Base-by-base conservation (phyloP, 768 basidiomycete genomes). In the Punctularia strigosozonata region DNA sequence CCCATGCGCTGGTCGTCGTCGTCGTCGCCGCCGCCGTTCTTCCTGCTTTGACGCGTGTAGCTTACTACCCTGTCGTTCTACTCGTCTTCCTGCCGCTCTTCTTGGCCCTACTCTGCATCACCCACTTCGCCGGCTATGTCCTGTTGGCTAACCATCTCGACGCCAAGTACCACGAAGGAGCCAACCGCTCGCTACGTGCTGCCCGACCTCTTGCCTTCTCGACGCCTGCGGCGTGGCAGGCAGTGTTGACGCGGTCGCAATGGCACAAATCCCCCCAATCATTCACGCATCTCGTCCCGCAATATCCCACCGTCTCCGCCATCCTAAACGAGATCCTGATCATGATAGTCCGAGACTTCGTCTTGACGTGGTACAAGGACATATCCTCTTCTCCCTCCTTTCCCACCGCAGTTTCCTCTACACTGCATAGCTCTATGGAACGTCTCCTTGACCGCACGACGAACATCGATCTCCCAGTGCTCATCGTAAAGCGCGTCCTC, bases 181-280 rank as follows among this genome's bases (percentile, higher is more conserved):
- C 40, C n/a, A 62, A 65, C 30, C 58, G 58, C 31, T 62, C 79
- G n/a, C 57, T 60, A 7, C 60, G 63, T 41, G 75, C 80, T 0
- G 78, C 86, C 14, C 73, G 76, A 25, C 86, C 86, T 0, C 68
- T 91, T 35, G 71, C 75, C 3, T 94, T 95, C 64, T 87, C 88
- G 4, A 89, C 89, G 3, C 87, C 89, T 19, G 88, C 91, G 41
- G 91, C 90, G 23, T 95, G 91, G 91, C 86, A 91, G 51, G 89
- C 81, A 0, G 83, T 88, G 34, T 66, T 86, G 37, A 89, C 75
- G 32, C 77, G 90, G 23, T 86, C 86, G n/a, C 77, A 83, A 56
- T 94, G 90, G 91, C 75, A 80, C 47, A 74, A 68, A 41, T 62
- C 76, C 3, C 75, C 80, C 0, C 77, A 78, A 50, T 63, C 74